A percentile compares a stretch with the other conserved stretches of the same genome.
Conservation (phyloP, 768 basidiomycete species). For the Boletellus emodensis region DNA sequence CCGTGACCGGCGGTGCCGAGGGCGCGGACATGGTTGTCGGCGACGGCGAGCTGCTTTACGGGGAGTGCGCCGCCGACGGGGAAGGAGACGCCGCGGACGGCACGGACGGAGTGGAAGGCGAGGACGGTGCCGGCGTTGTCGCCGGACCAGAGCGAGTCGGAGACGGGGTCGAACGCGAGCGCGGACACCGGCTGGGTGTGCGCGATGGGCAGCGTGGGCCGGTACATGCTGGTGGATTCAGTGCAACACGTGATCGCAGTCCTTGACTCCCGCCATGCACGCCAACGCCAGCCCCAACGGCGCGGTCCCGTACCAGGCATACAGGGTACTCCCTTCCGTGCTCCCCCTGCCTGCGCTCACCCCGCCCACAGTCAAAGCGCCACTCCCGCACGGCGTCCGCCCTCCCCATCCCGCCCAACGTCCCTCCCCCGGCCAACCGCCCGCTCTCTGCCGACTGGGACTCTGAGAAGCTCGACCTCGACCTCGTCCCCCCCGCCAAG, state of each 20-base stretch:
- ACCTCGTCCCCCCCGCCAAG: conserved; percentile 1
- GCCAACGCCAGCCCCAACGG: conserved; percentile 6
- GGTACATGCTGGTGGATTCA: conserved; percentile 16
- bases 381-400: conserved; percentile 41
- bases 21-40: conserved; percentile 76
- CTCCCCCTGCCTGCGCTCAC: not conserved
- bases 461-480: conserved; percentile 18
- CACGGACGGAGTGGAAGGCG: conserved; percentile 62
- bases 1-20: conserved; percentile 56
- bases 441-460: conserved; percentile 19
- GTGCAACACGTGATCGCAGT: conserved; percentile 15
- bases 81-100: conserved; percentile 67
- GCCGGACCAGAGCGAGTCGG: conserved; percentile 88
- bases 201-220: conserved; percentile 14
- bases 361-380: conserved; percentile 39
- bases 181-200: conserved; percentile 57
- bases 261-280: conserved; percentile 4
- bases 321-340: conserved; percentile 31
- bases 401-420: conserved; percentile 22
- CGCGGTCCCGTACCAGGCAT: conserved; percentile 46
- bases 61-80: conserved; percentile 63
- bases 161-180: conserved; percentile 85
- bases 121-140: conserved; percentile 64
- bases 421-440: conserved; percentile 17
- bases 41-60: conserved; percentile 72